Conservation (phyloP, 2,329 filamentous ascomycete genomes). For the Diplodia intermedia region DNA sequence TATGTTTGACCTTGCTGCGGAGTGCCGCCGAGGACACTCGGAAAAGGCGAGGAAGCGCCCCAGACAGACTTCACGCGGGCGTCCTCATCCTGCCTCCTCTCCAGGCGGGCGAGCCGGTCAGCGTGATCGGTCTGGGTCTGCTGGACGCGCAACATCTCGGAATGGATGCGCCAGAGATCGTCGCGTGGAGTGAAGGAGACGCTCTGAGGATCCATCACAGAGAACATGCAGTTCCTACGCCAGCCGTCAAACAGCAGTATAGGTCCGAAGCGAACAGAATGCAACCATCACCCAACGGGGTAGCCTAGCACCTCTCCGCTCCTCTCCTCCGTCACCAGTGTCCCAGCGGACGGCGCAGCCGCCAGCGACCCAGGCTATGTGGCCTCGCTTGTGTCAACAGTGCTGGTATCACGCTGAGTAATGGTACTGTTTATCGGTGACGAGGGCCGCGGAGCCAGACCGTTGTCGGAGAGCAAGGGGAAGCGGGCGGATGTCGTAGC, state of each 20-base stretch:
- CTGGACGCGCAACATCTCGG: conserved; percentile 67
- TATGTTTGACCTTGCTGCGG: conserved; percentile 77
- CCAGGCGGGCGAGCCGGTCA: conserved; percentile 66
- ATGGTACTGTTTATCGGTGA: neutral
- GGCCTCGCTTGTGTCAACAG: neutral
- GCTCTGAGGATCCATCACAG: conserved; percentile 67
- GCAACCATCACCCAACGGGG: conserved; percentile 26
- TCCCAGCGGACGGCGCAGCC: conserved; percentile 38
- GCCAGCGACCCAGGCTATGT: conserved; percentile 33
- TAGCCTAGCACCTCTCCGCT: conserved; percentile 29
- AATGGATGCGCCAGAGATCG: conserved; percentile 70
- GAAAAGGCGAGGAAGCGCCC: conserved; percentile 84
- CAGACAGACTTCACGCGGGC: conserved; percentile 81
- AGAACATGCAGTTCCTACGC: conserved; percentile 29
- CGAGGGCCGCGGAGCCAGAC: conserved; percentile 1
- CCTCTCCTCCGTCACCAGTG: conserved; percentile 38
- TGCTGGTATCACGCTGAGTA: conserved; percentile 2
- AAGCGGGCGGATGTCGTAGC: neutral
- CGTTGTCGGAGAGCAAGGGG: neutral
- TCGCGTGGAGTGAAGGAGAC: conserved; percentile 67
- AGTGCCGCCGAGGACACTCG: conserved; percentile 80
- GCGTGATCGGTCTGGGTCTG: conserved; percentile 66
- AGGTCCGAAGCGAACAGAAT: conserved; percentile 6
- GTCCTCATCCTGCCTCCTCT: conserved; percentile 69
- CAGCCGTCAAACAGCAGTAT: conserved; percentile 19